A percentile compares a stretch with the other conserved stretches of the same genome.
Conservation (phyloP, 1,284 basidiomycete species). For the Rhodotorula sp. region DNA sequence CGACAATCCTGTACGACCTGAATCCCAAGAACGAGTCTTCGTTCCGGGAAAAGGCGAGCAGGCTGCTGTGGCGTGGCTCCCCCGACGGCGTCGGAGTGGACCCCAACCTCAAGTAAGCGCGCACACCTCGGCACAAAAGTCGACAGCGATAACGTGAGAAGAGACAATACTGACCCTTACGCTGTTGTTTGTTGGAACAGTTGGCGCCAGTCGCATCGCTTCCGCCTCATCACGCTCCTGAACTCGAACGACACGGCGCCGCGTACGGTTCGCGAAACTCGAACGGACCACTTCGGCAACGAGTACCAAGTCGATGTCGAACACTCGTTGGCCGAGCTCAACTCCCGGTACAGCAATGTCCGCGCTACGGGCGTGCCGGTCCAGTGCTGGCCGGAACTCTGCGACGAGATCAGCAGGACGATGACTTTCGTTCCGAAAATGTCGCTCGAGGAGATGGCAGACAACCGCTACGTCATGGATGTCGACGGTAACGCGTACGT, state of each 20-base stretch:
- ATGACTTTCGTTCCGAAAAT: not conserved
- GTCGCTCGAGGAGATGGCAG: conserved; percentile 28
- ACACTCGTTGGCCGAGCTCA: conserved; percentile 7
- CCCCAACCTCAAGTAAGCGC: conserved; percentile 15
- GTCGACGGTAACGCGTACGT: conserved; percentile 52
- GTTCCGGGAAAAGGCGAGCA: conserved; percentile 51
- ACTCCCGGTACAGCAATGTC: conserved; percentile 19
- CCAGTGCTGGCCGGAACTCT: conserved; percentile 18
- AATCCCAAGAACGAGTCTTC: conserved; percentile 39
- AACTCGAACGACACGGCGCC: conserved; percentile 8
- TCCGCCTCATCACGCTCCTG: conserved; percentile 12
- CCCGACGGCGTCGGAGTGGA: conserved; percentile 47
- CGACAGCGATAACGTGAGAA: too few relatives aligned
- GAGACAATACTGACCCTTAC: not conserved
- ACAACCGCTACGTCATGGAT: conserved; percentile 51
- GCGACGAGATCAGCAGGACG: conserved; percentile 14
- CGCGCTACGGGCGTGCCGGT: conserved; percentile 14
- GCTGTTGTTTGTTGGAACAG: not conserved
- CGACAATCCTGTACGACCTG: conserved; percentile 42
- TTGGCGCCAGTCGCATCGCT: conserved; percentile 11
- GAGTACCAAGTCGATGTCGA: conserved; percentile 23
- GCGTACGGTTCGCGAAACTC: conserved; percentile 8
- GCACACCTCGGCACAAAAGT: too few relatives aligned
- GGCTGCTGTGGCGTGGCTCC: conserved; percentile 50
- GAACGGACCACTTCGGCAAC: conserved; percentile 6